Evolutionary conservation across 2,329 filamentous ascomycete genomes (phyloP).

Genomic region (Cercospora zeina): DNA sequence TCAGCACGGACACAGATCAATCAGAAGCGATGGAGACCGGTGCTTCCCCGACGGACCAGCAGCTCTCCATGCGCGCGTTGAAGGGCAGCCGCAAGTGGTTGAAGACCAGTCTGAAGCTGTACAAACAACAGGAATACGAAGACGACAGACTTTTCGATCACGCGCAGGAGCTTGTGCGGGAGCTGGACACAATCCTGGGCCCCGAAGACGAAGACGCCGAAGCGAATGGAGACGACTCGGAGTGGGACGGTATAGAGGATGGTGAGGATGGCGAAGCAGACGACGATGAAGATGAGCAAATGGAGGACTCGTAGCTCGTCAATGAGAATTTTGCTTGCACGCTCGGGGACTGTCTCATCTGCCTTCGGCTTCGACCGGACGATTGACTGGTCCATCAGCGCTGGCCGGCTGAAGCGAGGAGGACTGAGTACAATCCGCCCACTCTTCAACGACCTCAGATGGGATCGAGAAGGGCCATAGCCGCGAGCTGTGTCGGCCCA

Average conservation of each 20-base stretch:
- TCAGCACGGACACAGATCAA: constrained; percentile 25
- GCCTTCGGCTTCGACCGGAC: neutral
- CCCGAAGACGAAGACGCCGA: constrained; percentile 48
- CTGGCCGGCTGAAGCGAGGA: neutral
- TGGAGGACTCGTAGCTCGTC: constrained; percentile 34
- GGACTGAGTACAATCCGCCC: neutral
- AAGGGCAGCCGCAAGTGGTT: constrained; percentile 80
- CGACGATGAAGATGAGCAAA: constrained; percentile 34
- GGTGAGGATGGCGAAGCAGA: constrained; percentile 42
- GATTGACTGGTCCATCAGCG: neutral
- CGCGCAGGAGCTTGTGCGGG: constrained; percentile 66
- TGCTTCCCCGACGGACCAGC: constrained; percentile 50
- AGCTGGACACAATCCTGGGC: constrained; percentile 48
- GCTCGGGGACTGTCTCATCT: neutral
- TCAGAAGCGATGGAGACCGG: constrained; percentile 36
- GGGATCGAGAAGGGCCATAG: neutral
- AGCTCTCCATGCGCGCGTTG: constrained; percentile 51
- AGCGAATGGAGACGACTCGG: constrained; percentile 43
- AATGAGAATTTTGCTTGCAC: neutral
- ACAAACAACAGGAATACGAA: constrained; percentile 76
- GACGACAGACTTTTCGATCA: constrained; percentile 76
- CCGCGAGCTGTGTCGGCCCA: neutral
- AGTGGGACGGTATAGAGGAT: constrained; percentile 42
- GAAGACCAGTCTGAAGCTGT: constrained; percentile 77
- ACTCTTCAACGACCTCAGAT: neutral